Evolutionary conservation across 805 yeast species (phyloP).

Genomic region (Candida yuanshanica): DNA sequence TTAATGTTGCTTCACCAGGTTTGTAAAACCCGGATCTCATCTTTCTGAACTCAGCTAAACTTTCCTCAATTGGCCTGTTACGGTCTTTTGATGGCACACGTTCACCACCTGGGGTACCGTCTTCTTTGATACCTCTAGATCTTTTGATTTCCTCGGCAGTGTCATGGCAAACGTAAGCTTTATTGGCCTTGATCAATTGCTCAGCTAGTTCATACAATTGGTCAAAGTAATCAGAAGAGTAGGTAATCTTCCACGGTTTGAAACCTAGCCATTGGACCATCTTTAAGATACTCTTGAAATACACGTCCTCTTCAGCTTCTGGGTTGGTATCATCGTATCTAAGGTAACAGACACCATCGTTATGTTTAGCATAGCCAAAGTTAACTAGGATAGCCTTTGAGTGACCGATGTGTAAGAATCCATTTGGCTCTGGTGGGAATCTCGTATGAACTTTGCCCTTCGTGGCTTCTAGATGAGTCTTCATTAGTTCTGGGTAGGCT

Average conservation of each 20-base stretch:
- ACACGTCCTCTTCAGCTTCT: slow-evolving; percentile 94
- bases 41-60: slow-evolving; percentile 72
- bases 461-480: slow-evolving; percentile 71
- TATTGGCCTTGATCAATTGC: slow-evolving; percentile 58
- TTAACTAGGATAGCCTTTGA: slow-evolving; percentile 97
- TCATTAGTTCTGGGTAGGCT: slow-evolving; percentile 77
- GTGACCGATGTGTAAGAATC: slow-evolving; percentile 95
- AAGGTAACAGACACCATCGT: slow-evolving; percentile 84
- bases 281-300: slow-evolving; percentile 74
- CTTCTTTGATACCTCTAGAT: slow-evolving; percentile 85
- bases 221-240: slow-evolving; percentile 94
- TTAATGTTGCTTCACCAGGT: slow-evolving; percentile 88
- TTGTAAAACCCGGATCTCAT: slow-evolving; percentile 88
- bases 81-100: slow-evolving; percentile 82
- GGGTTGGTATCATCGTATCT: slow-evolving; percentile 98
- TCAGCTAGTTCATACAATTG: slow-evolving; percentile 85
- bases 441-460: slow-evolving; percentile 85
- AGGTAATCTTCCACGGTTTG: slow-evolving; percentile 88
- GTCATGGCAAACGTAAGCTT: slow-evolving; percentile 91
- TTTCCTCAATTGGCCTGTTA: slow-evolving; percentile 61
- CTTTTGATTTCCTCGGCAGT: slow-evolving; percentile 85
- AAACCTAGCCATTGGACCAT: slow-evolving; percentile 95
- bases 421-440: slow-evolving; percentile 99
- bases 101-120: slow-evolving; percentile 92
- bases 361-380: slow-evolving; percentile 90